These are phyloP conservation scores for Chara braunii DNA, from an alignment of 139 green algal species.

Conservation along the genomic window DNA sequence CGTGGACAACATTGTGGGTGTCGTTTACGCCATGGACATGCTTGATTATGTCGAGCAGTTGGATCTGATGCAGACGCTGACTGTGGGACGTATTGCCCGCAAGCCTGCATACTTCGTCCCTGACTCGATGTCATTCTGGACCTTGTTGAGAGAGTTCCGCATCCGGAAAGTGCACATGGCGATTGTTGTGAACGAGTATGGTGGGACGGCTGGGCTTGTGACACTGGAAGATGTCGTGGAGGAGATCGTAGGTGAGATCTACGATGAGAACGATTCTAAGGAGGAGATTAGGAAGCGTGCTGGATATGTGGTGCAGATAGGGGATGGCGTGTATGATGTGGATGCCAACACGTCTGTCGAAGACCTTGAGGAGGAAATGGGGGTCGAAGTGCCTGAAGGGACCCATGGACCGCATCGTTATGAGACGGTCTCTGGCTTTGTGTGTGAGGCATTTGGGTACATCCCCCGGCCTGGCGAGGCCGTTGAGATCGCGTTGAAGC, in stretches of 20 bases:
- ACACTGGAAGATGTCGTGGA: constrained; percentile 51
- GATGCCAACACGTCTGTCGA: constrained; percentile 45
- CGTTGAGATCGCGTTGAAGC: constrained; percentile 13
- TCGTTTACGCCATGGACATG: constrained; percentile 45
- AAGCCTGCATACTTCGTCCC: constrained; percentile 46
- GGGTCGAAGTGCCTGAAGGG: constrained; percentile 27
- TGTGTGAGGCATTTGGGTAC: constrained; percentile 42
- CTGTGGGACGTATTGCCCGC: constrained; percentile 23
- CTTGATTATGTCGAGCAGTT: constrained; percentile 43
- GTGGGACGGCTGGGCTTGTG: constrained; percentile 42
- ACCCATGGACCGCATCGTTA: constrained; percentile 26
- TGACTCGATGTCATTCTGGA: constrained; percentile 46
- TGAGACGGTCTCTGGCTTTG: constrained; percentile 46
- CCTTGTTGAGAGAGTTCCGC: constrained; percentile 45
- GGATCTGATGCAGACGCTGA: constrained; percentile 35
- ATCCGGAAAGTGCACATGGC: constrained; percentile 51
- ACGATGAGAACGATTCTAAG: constrained; percentile 48
- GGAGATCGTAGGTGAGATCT: constrained; percentile 55
- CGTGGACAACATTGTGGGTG: constrained; percentile 50
- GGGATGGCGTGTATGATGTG: constrained; percentile 43
- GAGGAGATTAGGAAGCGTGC: constrained; percentile 37
- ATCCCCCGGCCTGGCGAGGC: constrained; percentile 39
- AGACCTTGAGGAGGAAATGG: constrained; percentile 27
- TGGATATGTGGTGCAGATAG: constrained; percentile 31
- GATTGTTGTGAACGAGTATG: constrained; percentile 52